A percentile compares a stretch with the other conserved stretches of the same genome.
Evolutionary conservation across 1,284 basidiomycete genomes (phyloP).

Genomic region (Exobasidium cylindrosporum): DNA sequence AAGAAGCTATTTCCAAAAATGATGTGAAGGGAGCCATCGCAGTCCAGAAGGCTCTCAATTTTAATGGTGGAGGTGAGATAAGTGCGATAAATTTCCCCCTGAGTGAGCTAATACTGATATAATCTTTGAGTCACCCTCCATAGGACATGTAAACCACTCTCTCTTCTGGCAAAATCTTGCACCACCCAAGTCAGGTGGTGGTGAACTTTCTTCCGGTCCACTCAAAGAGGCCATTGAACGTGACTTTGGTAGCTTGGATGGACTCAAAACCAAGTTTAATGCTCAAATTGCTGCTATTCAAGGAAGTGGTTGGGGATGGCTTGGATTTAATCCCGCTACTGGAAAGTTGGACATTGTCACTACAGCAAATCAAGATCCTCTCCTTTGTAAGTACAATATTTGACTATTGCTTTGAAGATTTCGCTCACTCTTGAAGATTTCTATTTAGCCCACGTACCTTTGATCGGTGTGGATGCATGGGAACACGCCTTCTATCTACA

Average conservation of each 20-base stretch:
- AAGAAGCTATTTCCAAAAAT: constrained; percentile 38
- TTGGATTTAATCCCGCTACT: constrained; percentile 41
- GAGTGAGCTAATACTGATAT: constrained; percentile 4
- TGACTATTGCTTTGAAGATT: neutral
- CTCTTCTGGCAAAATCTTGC: constrained; percentile 55
- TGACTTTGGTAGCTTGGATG: constrained; percentile 50
- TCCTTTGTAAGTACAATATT: constrained; percentile 20
- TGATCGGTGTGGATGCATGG: constrained; percentile 54
- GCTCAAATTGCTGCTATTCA: constrained; percentile 38
- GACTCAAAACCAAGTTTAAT: constrained; percentile 33
- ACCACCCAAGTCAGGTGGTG: constrained; percentile 45
- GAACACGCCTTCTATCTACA: constrained; percentile 54
- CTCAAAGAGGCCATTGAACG: constrained; percentile 51
- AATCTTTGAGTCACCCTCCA: neutral
- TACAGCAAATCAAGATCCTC: constrained; percentile 53
- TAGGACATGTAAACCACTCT: constrained; percentile 53
- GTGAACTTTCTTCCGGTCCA: constrained; percentile 38
- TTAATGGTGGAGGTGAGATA: constrained; percentile 47
- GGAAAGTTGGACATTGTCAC: constrained; percentile 49
- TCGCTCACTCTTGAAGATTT: neutral
- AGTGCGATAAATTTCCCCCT: constrained; percentile 3
- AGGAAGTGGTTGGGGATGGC: constrained; percentile 54
- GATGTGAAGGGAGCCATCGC: constrained; percentile 42
- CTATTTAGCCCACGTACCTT: constrained; percentile 40
- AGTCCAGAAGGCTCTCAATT: constrained; percentile 48